Evolutionary conservation across 2,329 filamentous ascomycete genomes (phyloP), one percentile per base, ranked within the genome.

Genomic region (Daldinia sp.): DNA sequence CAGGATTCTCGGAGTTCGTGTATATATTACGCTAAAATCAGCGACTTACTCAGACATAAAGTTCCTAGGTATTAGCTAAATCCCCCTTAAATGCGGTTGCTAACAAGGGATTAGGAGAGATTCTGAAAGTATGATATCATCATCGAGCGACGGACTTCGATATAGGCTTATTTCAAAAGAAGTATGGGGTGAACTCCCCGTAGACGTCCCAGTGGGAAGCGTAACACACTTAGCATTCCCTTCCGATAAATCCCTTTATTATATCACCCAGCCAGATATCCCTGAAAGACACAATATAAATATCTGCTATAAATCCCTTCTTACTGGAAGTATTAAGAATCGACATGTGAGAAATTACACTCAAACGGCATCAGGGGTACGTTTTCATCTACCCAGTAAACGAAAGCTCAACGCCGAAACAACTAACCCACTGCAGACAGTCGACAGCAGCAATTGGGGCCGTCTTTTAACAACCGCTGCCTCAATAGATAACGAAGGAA

Each of bases 211-310:
- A 7, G 45, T 39, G 41, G 27, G 29, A 17, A 63, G 23, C 10
- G 45, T 63, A 4, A 55, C 61, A 27, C 55, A 63, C 51, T 29
- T 63, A 11, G 27, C 32, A 2, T 63, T 63, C n/a, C 7, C 37
- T 23, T 59, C 55, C 3, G 61, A 63, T 48, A 45, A 17, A 13
- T 37, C 23, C 29, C 34, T 63, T 23, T 63, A 39, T 19, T 58
- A 9, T 5, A 39, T 63, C 11, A 48, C 56, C 9, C 50, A 63
- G 17, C 61, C 61, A 23, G 55, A 63, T 10, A 52, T 60, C 41
- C 23, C 39, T n/a, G 15, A 39, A 23, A 32, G 7, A 9, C 39
- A 27, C 27, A 23, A 45, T 45, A 45, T 45, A n/a, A 45, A 45
- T n/a, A 15, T 45, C 6, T 45, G 4, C 21, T 45, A 15, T 23